phyloP scores from a whole-genome alignment of 495 filamentous ascomycete genomes.

The Tuber aestivum region DNA sequence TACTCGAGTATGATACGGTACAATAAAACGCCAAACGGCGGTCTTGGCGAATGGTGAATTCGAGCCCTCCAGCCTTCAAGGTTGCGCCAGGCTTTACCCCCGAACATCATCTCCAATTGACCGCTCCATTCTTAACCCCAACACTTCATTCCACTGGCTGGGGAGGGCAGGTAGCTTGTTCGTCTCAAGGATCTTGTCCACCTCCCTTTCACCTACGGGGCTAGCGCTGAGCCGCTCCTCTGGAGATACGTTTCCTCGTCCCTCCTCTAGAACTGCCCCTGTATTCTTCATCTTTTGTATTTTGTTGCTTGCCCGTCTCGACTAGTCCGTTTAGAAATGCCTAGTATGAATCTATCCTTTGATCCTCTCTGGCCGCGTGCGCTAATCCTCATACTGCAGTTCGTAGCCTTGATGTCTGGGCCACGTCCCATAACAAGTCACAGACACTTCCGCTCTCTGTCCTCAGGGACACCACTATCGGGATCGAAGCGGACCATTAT shows the following conservation, averaged over 20 bases:
- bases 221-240: background rate
- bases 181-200: background rate
- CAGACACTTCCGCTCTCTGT: slow-evolving; percentile 55
- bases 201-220: background rate
- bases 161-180: background rate
- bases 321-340: slow-evolving; percentile 15
- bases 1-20: too few relatives aligned
- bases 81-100: background rate
- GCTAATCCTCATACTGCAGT: slow-evolving; percentile 44
- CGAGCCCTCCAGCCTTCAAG: background rate
- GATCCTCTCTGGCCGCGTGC: background rate
- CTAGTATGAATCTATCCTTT: slow-evolving; percentile 17
- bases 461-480: slow-evolving; percentile 66
- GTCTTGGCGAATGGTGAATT: background rate
- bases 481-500: slow-evolving; percentile 87
- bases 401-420: slow-evolving; percentile 58
- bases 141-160: background rate
- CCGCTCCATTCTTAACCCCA: background rate
- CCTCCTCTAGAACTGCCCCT: background rate
- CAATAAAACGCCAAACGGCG: background rate
- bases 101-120: background rate
- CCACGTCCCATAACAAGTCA: slow-evolving; percentile 46
- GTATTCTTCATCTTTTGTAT: background rate
- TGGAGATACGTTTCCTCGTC: background rate
- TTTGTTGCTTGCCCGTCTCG: background rate